Evolutionary conservation across 1,139 yeast species (phyloP).

Genomic region (Yamadazyma spencermartinsiae): DNA sequence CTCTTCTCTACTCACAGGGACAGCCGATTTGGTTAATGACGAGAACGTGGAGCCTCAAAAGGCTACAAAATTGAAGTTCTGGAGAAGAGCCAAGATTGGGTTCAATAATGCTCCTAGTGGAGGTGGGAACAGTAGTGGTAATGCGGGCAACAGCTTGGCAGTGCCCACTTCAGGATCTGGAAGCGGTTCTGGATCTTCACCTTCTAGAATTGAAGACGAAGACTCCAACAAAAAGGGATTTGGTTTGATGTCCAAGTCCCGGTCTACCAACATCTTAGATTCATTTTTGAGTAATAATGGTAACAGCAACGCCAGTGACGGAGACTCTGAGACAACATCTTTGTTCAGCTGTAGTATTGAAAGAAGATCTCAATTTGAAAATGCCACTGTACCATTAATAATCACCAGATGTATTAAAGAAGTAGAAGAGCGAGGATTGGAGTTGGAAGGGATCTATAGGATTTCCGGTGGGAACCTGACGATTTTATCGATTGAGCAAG

Average conservation of each 20-base stretch:
- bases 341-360: slow-evolving; percentile 55
- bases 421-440: slow-evolving; percentile 73
- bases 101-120: slow-evolving; percentile 11
- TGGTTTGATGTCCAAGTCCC: slow-evolving; percentile 34
- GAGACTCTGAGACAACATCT: slow-evolving; percentile 21
- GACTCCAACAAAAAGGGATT: slow-evolving; percentile 11
- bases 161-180: slow-evolving; percentile 6
- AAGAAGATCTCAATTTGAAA: slow-evolving; percentile 60
- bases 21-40: slow-evolving; percentile 19
- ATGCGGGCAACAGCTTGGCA: slow-evolving; percentile 4
- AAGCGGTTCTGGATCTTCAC: slow-evolving; percentile 2
- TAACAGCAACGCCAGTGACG: slow-evolving; percentile 3
- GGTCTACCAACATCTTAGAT: slow-evolving; percentile 50
- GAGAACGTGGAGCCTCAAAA: slow-evolving; percentile 42
- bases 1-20: slow-evolving; percentile 13
- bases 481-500: slow-evolving; percentile 55
- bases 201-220: slow-evolving; percentile 11
- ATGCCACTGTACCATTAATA: slow-evolving; percentile 63
- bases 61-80: slow-evolving; percentile 51
- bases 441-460: slow-evolving; percentile 84
- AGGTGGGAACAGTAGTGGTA: neutral
- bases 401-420: slow-evolving; percentile 73
- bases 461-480: slow-evolving; percentile 88
- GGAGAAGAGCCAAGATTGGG: slow-evolving; percentile 51
- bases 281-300: slow-evolving; percentile 27